A percentile compares a stretch with the other conserved stretches of the same genome.
phyloP scores from a whole-genome alignment of 2,329 filamentous ascomycete genomes.

The Tolypocladium endophyticum region DNA sequence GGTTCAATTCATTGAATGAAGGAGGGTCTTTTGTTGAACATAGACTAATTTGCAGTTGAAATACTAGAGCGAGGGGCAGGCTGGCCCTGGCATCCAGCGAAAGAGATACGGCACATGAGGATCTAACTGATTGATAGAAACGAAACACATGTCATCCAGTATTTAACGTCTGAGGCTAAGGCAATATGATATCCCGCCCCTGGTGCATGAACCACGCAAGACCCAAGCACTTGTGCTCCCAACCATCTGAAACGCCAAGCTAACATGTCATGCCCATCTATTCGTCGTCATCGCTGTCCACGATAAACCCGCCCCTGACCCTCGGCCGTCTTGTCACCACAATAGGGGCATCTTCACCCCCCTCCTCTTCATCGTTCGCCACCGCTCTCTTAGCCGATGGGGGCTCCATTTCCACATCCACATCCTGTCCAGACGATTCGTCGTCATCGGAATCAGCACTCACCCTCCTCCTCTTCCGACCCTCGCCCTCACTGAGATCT shows the following conservation, averaged over 20 bases:
- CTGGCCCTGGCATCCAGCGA: neutral
- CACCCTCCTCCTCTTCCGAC: conserved; percentile 25
- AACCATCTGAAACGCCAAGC: neutral
- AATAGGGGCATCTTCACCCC: conserved; percentile 18
- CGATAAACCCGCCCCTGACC: conserved; percentile 41
- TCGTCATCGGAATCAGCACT: conserved; percentile 17
- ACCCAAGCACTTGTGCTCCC: neutral
- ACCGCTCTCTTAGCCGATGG: neutral
- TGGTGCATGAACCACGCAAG: neutral
- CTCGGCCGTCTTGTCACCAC: conserved; percentile 27
- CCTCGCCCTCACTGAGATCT: conserved; percentile 22
- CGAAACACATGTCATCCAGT: neutral
- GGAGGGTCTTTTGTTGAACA: neutral
- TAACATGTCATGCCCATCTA: neutral
- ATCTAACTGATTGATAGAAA: neutral
- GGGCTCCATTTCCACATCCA: conserved; percentile 17
- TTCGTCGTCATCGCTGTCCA: conserved; percentile 51
- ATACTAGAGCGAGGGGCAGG: neutral
- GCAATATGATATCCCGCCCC: neutral
- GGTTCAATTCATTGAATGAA: neutral
- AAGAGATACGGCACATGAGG: neutral
- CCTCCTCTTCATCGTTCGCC: conserved; percentile 9
- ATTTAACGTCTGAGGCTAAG: neutral
- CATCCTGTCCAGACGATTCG: neutral
- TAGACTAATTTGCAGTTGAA: too few relatives aligned